Evolutionary conservation across 345 rosid genomes (phyloP), one percentile per base, ranked within the genome.

Genomic region (Eucalyptus curtisii): DNA sequence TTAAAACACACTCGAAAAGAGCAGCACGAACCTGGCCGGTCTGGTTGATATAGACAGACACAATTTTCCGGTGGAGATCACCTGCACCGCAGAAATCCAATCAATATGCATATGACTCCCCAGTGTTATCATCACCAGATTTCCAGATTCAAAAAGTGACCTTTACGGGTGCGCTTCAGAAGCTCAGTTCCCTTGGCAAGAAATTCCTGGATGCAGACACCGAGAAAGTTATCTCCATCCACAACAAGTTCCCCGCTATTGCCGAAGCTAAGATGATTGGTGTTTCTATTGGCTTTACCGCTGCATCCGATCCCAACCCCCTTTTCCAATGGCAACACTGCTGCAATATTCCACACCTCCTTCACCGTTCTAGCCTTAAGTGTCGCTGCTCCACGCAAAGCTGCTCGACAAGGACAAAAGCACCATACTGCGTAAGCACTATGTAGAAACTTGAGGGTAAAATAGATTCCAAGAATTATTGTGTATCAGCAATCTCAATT

Each of bases 341-440:
- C 90, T 27, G 99, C 95, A 55, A 96, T 91, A 87, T 94, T 97
- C 95, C 96, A 89, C 22, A 94, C 98, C 89, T 96, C 99, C 91
- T 98, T 96, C 80, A 91, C 86, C 13, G 99, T 97, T 91, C 99
- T 95, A 61, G 98, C 99, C 92, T 96, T 98, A 89, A 98, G 88
- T 7, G 99, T 96, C 27, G 98, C 98, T 44, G 99, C 99, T 87
- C 98, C 99, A 10, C 99, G 94, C 61, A 97, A 95, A 90, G 99
- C 99, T 95, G 93, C 91, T 88, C 9, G 19, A 47, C 84, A 40
- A 76, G 84, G 47, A 40, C 84, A 76, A 42, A 76, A 37, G 42
- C 16, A 5, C 45, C 27, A 20, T 20, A 6, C 47, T 6, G 47
- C 30, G 47, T 76, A 76, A 76, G 84, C 47, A 40, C 30, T 40